Evolutionary conservation across 177 flowering plant genomes (phyloP).

Genomic region (Telopea speciosissima): DNA sequence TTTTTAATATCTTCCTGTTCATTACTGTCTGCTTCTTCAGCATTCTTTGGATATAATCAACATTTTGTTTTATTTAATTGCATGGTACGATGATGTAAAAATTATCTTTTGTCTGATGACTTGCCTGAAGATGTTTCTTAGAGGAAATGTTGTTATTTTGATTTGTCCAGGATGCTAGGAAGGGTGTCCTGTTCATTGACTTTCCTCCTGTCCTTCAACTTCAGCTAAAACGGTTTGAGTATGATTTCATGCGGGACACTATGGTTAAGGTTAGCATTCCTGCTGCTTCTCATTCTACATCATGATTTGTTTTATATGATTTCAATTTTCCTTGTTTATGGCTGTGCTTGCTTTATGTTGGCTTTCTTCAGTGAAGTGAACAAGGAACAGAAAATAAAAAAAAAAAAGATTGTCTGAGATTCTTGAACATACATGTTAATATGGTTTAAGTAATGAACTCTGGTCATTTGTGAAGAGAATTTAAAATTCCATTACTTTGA

Average conservation of each 20-base stretch:
- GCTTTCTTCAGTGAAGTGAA: too few species aligned
- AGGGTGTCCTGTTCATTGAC: constrained; percentile 64
- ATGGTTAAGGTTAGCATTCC: constrained; percentile 52
- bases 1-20: background rate
- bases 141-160: constrained; percentile 2
- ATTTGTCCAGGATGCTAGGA: constrained; percentile 61
- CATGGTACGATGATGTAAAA: background rate
- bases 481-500: too few species aligned
- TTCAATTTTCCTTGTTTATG: too few species aligned
- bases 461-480: too few species aligned
- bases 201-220: constrained; percentile 79
- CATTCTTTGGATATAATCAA: background rate
- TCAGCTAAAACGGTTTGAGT: constrained; percentile 68
- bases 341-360: too few species aligned
- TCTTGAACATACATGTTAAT: too few species aligned
- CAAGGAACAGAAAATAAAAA: too few species aligned
- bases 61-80: too few species aligned
- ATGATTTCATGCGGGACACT: constrained; percentile 66
- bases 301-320: background rate
- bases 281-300: background rate
- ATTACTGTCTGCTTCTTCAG: background rate
- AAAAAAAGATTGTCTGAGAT: too few species aligned
- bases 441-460: too few species aligned
- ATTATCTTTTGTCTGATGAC: background rate
- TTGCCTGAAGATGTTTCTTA: background rate